Conservation (phyloP, 805 yeast genomes). For the Candida mattraensis region DNA sequence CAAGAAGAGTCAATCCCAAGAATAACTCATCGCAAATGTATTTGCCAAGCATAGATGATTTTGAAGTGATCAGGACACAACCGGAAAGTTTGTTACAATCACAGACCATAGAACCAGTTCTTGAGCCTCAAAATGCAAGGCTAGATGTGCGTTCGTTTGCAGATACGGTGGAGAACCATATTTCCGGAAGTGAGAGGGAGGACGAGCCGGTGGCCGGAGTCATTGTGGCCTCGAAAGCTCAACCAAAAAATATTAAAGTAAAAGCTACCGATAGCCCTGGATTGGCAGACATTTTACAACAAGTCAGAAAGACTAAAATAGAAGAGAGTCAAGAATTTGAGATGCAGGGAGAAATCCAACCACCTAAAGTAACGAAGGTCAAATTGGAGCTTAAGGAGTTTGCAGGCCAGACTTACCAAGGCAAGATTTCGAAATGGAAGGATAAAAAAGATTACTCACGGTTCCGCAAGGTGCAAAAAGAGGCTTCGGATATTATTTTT, state of each 20-base stretch:
- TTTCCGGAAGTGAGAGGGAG: no score
- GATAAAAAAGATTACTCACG: slow-evolving; percentile 17
- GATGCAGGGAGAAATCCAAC: neutral
- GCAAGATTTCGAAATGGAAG: slow-evolving; percentile 14
- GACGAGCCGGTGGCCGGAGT: no score
- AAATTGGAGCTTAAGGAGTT: slow-evolving; percentile 2
- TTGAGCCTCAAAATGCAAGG: no score
- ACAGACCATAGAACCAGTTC: no score
- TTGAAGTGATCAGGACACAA: slow-evolving; percentile 17
- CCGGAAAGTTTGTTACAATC: no score
- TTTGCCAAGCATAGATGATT: slow-evolving; percentile 15
- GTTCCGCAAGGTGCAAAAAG: slow-evolving; percentile 14
- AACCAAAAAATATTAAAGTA: no score
- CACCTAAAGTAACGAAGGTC: slow-evolving; percentile 14
- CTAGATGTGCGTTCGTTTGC: no score
- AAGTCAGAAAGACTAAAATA: slow-evolving; percentile 11
- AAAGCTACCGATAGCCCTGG: no score
- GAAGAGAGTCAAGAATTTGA: slow-evolving; percentile 6
- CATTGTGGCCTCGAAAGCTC: no score
- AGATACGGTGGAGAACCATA: no score
- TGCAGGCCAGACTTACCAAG: slow-evolving; percentile 9
- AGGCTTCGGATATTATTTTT: slow-evolving; percentile 15
- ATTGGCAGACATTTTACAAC: slow-evolving; percentile 8
- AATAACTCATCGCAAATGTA: slow-evolving; percentile 13
- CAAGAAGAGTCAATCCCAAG: no score